Evolutionary conservation across 768 basidiomycete genomes (phyloP), one percentile per base, ranked within the genome.

Genomic region (Clavaria fumosa): DNA sequence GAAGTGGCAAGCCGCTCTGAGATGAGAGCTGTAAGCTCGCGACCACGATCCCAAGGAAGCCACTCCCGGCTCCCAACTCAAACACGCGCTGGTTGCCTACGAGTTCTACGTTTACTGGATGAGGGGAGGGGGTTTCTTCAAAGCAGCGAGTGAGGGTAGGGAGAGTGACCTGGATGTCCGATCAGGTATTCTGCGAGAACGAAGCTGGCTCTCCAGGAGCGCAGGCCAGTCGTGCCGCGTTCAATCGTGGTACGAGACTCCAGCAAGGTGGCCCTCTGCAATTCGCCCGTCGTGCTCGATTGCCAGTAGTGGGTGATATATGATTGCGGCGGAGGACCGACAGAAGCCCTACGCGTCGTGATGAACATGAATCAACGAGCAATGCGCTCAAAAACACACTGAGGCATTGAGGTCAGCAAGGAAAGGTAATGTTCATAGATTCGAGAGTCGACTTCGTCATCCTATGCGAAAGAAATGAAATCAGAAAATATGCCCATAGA

Each of bases 181-280:
- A 72, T 64, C 17, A 86, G 58, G 47, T 72, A 76, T 34, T 75
- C 66, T 0, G 73, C 71, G 14, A 86, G 59, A 21, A 69, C 58
- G 31, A 78, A 67, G 45, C 80, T 77, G 4, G 84, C 79, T 20
- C 65, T 60, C 84, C 84, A 88, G 5, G 83, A 88, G 38, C 78
- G 65, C 34, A 86, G 55, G 9, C 84, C 82, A 1, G 82, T 86
- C 0, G 81, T 86, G 0, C 84, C 83, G 28, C 62, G 60, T 52
- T 85, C 81, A 20, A 85, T 74, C 2, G 65, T 72, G 2, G 71
- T 77, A 5, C 75, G 70, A 1, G 83, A 83, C 54, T 88, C 83
- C 6, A 78, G 55, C 2, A 86, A 55, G 0, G 83, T 83, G 12
- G 65, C 58, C 3, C 54, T 64, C 32, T 63, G 59, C 34, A 14